phyloP scores from a whole-genome alignment of 2,329 filamentous ascomycete genomes.

The Paracoccidioides brasiliensis region DNA sequence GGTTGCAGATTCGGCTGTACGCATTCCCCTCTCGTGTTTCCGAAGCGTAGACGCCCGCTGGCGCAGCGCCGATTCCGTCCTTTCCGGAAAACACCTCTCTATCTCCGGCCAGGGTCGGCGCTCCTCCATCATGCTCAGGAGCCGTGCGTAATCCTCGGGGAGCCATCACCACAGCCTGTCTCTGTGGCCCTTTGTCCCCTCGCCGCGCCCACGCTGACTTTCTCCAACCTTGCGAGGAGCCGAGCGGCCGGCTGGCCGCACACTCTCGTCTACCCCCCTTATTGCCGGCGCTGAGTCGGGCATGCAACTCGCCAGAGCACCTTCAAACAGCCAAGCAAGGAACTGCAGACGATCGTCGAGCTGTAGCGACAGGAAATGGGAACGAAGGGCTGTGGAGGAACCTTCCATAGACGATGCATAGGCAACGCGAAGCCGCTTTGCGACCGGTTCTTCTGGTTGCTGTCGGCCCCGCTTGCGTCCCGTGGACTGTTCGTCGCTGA shows the following conservation, averaged over 20 bases:
- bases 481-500: not conserved
- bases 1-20: not conserved
- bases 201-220: too few relatives aligned
- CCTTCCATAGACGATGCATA: not conserved
- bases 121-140: conserved; percentile 3
- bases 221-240: too few relatives aligned
- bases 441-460: not conserved
- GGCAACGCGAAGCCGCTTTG: not conserved
- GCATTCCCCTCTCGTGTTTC: too few relatives aligned
- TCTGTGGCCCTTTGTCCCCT: not conserved
- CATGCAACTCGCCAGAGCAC: not conserved
- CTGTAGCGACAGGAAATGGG: not conserved
- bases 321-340: not conserved
- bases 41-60: not conserved
- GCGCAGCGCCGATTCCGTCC: conserved; percentile 2
- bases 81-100: conserved; percentile 2
- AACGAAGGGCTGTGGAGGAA: not conserved
- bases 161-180: not conserved
- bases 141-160: not conserved
- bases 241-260: not conserved
- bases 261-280: not conserved
- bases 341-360: not conserved
- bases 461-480: not conserved
- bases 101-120: conserved; percentile 3
- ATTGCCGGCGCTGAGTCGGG: not conserved